Conservation (phyloP, 2,329 filamentous ascomycete genomes). For the Colletotrichum salicis region DNA sequence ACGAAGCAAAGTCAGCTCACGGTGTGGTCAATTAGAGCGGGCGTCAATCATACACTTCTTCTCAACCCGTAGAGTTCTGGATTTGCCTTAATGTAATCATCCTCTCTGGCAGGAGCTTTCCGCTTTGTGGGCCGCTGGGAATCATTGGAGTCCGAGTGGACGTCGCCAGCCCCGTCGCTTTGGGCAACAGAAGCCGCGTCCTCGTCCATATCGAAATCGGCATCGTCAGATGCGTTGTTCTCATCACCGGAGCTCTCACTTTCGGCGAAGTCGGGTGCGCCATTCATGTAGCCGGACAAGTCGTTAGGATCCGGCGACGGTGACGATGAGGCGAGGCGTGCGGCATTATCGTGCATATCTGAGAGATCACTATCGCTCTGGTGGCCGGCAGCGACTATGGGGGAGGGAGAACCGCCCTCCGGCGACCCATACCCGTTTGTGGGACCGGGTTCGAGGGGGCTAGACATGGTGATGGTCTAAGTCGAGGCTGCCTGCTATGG, state of each 20-base stretch:
- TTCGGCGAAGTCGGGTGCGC: slow-evolving; percentile 55
- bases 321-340: slow-evolving; percentile 57
- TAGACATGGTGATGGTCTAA: slow-evolving; percentile 72
- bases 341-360: slow-evolving; percentile 71
- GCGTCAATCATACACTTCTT: slow-evolving; percentile 77
- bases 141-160: slow-evolving; percentile 76
- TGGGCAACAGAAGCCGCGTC: slow-evolving; percentile 51
- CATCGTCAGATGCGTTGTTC: slow-evolving; percentile 70
- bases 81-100: slow-evolving; percentile 88
- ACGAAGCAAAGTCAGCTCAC: slow-evolving; percentile 21
- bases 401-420: slow-evolving; percentile 56
- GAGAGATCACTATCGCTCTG: slow-evolving; percentile 82
- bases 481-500: slow-evolving; percentile 64
- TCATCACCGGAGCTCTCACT: slow-evolving; percentile 61
- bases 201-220: slow-evolving; percentile 80
- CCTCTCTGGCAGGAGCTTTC: slow-evolving; percentile 75
- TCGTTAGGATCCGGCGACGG: slow-evolving; percentile 56
- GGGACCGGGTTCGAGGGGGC: slow-evolving; percentile 69
- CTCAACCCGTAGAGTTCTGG: slow-evolving; percentile 94
- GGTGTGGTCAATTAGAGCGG: slow-evolving; percentile 25
- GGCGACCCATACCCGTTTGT: slow-evolving; percentile 75
- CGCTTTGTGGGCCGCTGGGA: slow-evolving; percentile 79
- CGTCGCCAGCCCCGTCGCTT: slow-evolving; percentile 59
- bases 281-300: slow-evolving; percentile 51
- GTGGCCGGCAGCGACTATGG: slow-evolving; percentile 52